These are phyloP conservation scores for Pseudohyphozyma bogoriensis DNA, from an alignment of 768 basidiomycete genomes.

Conservation along the genomic window DNA sequence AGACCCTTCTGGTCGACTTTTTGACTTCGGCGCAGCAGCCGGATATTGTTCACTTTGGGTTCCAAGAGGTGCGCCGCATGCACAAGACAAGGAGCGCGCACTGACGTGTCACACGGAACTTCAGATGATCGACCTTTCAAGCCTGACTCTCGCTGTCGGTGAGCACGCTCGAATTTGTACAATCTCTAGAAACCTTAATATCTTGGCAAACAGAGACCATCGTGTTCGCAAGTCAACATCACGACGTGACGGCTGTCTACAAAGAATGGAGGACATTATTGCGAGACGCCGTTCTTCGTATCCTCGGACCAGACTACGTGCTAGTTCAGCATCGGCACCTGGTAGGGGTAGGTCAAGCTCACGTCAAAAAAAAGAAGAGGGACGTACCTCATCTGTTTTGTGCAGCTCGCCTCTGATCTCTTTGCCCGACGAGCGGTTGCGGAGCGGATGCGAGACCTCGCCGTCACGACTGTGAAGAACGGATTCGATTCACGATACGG, in stretches of 20 bases:
- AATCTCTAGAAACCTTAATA: background rate
- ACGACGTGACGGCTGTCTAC: conserved; percentile 78
- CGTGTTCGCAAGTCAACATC: conserved; percentile 64
- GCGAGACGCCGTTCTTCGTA: conserved; percentile 54
- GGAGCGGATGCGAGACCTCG: conserved; percentile 52
- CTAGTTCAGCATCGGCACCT: conserved; percentile 75
- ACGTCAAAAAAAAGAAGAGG: no score
- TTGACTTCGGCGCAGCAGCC: conserved; percentile 54
- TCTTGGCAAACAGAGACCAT: conserved; percentile 54
- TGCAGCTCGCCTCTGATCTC: conserved; percentile 54
- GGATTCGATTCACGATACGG: conserved; percentile 87
- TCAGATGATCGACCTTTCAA: conserved; percentile 66
- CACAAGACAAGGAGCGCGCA: no score
- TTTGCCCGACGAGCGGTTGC: conserved; percentile 44
- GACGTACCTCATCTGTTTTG: background rate
- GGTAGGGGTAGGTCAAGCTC: conserved; percentile 53
- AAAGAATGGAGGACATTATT: conserved; percentile 78
- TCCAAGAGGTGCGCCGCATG: conserved; percentile 71
- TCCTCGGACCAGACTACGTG: conserved; percentile 65
- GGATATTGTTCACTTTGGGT: conserved; percentile 84
- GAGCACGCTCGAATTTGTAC: conserved; percentile 15
- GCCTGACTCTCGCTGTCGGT: conserved; percentile 73
- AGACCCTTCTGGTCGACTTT: conserved; percentile 4
- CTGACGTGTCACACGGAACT: no score
- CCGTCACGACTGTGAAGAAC: conserved; percentile 72